Conservation (phyloP, 805 yeast species). For the Ogataea minuta region DNA sequence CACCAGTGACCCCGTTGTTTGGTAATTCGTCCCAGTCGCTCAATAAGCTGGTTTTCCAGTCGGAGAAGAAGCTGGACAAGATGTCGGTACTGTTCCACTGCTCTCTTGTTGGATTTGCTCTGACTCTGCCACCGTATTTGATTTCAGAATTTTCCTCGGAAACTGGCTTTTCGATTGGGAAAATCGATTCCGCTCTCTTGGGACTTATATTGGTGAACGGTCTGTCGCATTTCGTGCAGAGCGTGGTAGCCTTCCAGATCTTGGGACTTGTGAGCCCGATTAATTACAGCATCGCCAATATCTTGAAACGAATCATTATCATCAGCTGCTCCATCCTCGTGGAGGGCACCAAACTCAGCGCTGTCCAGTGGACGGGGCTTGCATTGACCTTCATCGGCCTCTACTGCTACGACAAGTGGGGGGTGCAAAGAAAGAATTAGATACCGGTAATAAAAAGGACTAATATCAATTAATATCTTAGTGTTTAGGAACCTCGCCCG, state of each 20-base stretch:
- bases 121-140: slow-evolving; percentile 68
- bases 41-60: slow-evolving; percentile 23
- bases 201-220: slow-evolving; percentile 59
- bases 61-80: slow-evolving; percentile 56
- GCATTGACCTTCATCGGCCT: slow-evolving; percentile 57
- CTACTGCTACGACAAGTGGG: slow-evolving; percentile 74
- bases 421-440: slow-evolving; percentile 32
- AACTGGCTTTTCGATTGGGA: slow-evolving; percentile 35
- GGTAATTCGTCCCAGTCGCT: slow-evolving; percentile 27
- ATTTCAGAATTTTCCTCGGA: slow-evolving; percentile 46
- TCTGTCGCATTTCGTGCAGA: slow-evolving; percentile 65
- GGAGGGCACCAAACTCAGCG: slow-evolving; percentile 49
- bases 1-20: slow-evolving; percentile 26
- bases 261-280: slow-evolving; percentile 72
- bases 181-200: slow-evolving; percentile 28
- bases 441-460: not conserved
- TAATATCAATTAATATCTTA: slow-evolving; percentile 22
- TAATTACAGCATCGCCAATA: slow-evolving; percentile 76
- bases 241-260: slow-evolving; percentile 72
- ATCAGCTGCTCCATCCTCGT: slow-evolving; percentile 63
- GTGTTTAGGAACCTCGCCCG: slow-evolving; percentile 52
- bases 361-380: slow-evolving; percentile 51
- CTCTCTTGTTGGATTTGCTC: slow-evolving; percentile 61
- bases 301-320: slow-evolving; percentile 69
- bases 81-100: slow-evolving; percentile 70